phyloP scores from a whole-genome alignment of 768 basidiomycete species.

The Tulasnella sp. region DNA sequence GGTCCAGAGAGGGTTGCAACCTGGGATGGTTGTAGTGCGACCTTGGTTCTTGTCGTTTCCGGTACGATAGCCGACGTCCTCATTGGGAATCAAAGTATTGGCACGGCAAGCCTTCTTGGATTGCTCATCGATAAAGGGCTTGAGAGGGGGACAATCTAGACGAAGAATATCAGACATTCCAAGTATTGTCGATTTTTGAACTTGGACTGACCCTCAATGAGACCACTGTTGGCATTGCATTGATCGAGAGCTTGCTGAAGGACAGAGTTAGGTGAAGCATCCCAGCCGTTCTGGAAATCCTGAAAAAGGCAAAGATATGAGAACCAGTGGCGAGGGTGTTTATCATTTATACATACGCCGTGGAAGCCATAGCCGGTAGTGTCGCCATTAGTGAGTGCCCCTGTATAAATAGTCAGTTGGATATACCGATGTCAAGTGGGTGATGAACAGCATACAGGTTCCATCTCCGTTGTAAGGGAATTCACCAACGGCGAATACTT shows the following conservation, averaged over 20 bases:
- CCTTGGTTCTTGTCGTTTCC: background rate
- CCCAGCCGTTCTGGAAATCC: constrained; percentile 20
- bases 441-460: background rate
- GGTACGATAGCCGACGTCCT: constrained; percentile 4
- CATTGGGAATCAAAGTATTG: background rate
- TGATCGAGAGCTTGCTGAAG: constrained; percentile 18
- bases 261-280: constrained; percentile 2
- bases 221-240: constrained; percentile 18
- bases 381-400: constrained; percentile 16
- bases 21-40: background rate
- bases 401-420: background rate
- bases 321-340: background rate
- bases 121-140: background rate
- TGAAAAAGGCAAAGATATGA: background rate
- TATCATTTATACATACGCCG: background rate
- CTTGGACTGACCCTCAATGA: constrained; percentile 4
- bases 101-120: constrained; percentile 6
- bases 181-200: too few relatives aligned
- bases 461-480: constrained; percentile 9
- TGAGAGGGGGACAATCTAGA: background rate
- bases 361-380: constrained; percentile 17
- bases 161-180: background rate
- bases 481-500: constrained; percentile 1
- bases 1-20: constrained; percentile 7
- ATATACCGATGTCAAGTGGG: background rate